Evolutionary conservation across 768 basidiomycete genomes (phyloP), one percentile per base, ranked within the genome.

Genomic region (Rhodotorula babjevae): DNA sequence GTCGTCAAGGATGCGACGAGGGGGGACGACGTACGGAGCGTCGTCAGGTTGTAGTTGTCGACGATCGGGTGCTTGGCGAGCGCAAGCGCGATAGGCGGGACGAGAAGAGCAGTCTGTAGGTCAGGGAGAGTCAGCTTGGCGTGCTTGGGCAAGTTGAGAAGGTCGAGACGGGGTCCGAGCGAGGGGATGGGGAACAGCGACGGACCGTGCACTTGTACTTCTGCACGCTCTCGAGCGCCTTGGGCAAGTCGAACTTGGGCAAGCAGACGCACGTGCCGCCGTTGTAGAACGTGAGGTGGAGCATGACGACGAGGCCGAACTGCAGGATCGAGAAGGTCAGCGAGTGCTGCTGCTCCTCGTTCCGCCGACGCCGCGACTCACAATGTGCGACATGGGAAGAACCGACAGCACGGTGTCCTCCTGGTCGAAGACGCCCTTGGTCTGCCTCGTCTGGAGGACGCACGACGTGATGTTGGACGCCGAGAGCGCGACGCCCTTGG

Each of bases 31-130:
- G 15, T 12, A 65, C 63, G 55, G 10, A 93, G 78, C 3, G 86
- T 85, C 0, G 85, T 85, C 59, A 93, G 76, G 77, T 93, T 85
- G 79, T 89, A 89, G 77, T 88, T 81, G 68, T 86, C 85, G 11
- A 90, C 84, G 19, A 82, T 65, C 19, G 87, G 86, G 75, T 90
- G 88, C 71, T 88, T 86, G 5, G 87, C 82, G 55, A 96, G 83
- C 2, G 87, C 84, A 23, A 95, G 87, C 21, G 93, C 81, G n/a
- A 96, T 87, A 0, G 93, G 92, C 2, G 93, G 93, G 2, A 91
- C 91, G 61, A 91, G 82, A 0, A 89, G 81, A 0, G 85, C 70
- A 23, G 63, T 42, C 76, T 76, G 67, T 18, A 15, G 44, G 12
- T 8, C 3, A 27, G 7, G 23, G 23, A 52, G 8, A 11, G 25